A percentile compares a stretch with the other conserved stretches of the same genome.
phyloP scores from a whole-genome alignment of 495 filamentous ascomycete species.

The Gamarada debralockiae region DNA sequence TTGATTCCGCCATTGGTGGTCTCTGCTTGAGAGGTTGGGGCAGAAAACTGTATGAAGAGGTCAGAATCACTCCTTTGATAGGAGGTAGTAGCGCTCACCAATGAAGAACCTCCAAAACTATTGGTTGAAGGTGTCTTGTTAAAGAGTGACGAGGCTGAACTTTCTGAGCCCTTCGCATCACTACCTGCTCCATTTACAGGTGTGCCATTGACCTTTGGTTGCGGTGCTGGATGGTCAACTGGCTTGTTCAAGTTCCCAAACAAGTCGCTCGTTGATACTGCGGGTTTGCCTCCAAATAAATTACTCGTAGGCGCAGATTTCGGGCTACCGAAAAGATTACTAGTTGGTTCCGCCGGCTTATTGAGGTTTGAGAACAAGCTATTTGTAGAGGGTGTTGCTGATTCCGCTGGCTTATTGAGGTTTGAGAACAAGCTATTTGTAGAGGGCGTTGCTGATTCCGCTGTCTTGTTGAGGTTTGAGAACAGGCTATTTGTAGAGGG shows the following conservation, averaged over 20 bases:
- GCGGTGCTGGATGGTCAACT: conserved; percentile 3
- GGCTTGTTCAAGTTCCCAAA: conserved; percentile 18
- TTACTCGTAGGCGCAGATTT: not conserved
- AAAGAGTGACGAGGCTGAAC: not conserved
- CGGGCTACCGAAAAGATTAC: not conserved
- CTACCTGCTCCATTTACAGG: not conserved
- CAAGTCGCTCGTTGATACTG: not conserved
- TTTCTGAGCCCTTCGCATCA: not conserved
- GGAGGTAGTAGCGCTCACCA: not conserved
- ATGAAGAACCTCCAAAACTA: not conserved
- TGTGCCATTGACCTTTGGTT: conserved; percentile 9
- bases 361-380: not conserved
- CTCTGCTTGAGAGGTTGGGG: not conserved
- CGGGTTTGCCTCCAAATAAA: no score
- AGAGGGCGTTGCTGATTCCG: not conserved
- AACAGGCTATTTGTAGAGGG: conserved; percentile 3
- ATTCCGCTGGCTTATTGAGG: conserved; percentile 3
- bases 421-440: conserved; percentile 2
- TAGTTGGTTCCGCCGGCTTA: not conserved
- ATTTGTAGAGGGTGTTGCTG: not conserved
- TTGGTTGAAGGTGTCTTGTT: conserved; percentile 1
- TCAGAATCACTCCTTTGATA: not conserved
- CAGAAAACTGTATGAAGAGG: not conserved
- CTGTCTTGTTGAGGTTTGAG: conserved; percentile 7
- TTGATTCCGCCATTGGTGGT: not conserved